Evolutionary conservation across 2,329 filamentous ascomycete genomes (phyloP), one percentile per base, ranked within the genome.

Genomic region (Penicillium sp.): DNA sequence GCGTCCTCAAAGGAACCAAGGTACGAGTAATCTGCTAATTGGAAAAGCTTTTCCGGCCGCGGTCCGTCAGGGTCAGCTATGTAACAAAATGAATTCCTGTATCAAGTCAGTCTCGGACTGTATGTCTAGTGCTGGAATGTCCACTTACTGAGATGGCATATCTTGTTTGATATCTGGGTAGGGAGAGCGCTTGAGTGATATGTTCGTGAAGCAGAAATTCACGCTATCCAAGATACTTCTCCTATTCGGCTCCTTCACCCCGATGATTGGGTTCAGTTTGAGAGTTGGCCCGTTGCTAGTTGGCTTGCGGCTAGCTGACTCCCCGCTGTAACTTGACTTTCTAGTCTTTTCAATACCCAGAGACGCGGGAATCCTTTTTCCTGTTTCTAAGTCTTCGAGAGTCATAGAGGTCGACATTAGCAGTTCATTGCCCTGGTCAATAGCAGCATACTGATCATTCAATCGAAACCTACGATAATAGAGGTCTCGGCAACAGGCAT

Each of bases 401-500:
- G 63, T 47, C 11, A 60, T 23, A 46, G 35, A 17, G 1, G 23
- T 26, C 5, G 26, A 26, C 26, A 26, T 26, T 26, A 26, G 13
- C 23, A 23, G 30, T n/a, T 59, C 41, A 26, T 8, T 1, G 9
- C 50, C 51, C 17, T 47, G 44, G 5, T 56, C 55, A 23, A 69
- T 45, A 9, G 64, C 29, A 8, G 56, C 58, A 41, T 67, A 69
- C 7, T 64, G 47, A 48, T 69, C 60, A 46, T 62, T 67, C 44
- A 68, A 31, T 7, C 61, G 64, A 19, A 67, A 58, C 26, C 60
- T 61, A 35, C 41, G 56, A 35, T 48, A 50, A 19, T 64, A 51
- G 11, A 61, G 15, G 21, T 60, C 41, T 15, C 55, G 60, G 46
- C 64, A 67, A 26, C 56, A 64, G 19, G 63, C 41, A 8, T 64